Conservation (phyloP, 768 basidiomycete genomes). For the Flagelloscypha sp. region DNA sequence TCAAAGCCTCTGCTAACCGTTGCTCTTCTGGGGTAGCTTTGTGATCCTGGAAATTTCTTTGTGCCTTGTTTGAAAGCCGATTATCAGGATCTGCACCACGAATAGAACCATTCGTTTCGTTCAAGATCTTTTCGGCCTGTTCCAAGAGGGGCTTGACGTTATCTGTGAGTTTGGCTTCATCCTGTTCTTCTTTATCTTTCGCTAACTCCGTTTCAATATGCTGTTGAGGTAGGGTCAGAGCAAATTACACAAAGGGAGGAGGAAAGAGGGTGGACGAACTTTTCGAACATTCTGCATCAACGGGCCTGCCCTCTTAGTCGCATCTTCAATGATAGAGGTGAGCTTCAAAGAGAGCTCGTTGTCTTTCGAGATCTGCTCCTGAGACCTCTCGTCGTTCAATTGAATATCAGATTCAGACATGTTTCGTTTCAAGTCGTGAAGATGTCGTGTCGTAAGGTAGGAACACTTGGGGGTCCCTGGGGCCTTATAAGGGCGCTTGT, state of each 20-base stretch:
- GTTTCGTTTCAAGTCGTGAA: too few relatives aligned
- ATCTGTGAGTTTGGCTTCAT: not conserved
- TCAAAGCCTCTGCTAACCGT: not conserved
- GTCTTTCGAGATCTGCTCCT: not conserved
- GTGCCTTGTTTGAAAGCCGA: not conserved
- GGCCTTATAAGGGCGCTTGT: too few relatives aligned
- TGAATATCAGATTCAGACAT: too few relatives aligned
- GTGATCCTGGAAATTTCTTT: not conserved
- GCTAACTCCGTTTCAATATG: not conserved
- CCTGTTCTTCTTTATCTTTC: not conserved
- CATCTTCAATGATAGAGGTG: not conserved
- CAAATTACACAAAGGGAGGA: not conserved
- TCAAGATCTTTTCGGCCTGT: not conserved
- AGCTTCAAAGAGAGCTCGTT: not conserved
- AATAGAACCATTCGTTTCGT: not conserved
- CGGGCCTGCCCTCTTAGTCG: not conserved
- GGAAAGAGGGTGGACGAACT: not conserved
- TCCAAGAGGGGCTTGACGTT: not conserved
- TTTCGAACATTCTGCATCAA: not conserved
- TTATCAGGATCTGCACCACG: not conserved
- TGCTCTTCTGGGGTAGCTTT: slow-evolving; percentile 2
- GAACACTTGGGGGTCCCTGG: too few relatives aligned
- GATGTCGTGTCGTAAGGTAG: too few relatives aligned
- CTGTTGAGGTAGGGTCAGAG: not conserved
- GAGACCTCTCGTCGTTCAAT: not conserved